Percentiles rank a stretch among this genome's conserved stretches.
Evolutionary conservation across 2,329 filamentous ascomycete genomes (phyloP).

Genomic region (Hypomyces perniciosus): DNA sequence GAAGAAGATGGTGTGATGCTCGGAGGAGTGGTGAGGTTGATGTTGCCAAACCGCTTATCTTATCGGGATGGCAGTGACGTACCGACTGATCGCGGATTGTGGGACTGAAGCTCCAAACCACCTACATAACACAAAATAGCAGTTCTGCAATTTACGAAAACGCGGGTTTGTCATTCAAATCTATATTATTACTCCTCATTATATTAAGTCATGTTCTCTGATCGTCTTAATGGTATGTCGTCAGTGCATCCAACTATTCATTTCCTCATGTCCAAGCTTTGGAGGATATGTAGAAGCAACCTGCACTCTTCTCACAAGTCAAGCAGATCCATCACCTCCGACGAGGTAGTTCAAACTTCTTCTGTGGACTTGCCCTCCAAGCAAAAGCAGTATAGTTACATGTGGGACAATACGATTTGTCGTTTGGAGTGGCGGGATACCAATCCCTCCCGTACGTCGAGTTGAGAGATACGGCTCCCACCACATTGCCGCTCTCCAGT

Average conservation of each 20-base stretch:
- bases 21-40: not conserved
- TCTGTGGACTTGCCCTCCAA: conserved; percentile 11
- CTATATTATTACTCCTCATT: too few relatives aligned
- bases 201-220: too few relatives aligned
- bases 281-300: too few relatives aligned
- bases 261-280: not conserved
- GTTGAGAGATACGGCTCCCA: conserved; percentile 51
- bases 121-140: too few relatives aligned
- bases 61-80: not conserved
- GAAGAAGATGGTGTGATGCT: not conserved
- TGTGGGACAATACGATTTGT: conserved; percentile 25
- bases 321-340: not conserved
- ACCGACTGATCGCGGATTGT: not conserved
- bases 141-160: not conserved
- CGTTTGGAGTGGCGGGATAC: conserved; percentile 42
- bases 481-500: conserved; percentile 48
- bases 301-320: too few relatives aligned
- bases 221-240: too few relatives aligned
- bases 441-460: conserved; percentile 51
- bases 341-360: not conserved
- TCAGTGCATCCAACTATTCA: not conserved
- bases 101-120: too few relatives aligned
- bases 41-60: not conserved
- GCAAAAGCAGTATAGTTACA: conserved; percentile 15
- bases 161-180: too few relatives aligned